Base-by-base conservation (phyloP, 495 filamentous ascomycete species). In the Penicillium flavigenum region DNA sequence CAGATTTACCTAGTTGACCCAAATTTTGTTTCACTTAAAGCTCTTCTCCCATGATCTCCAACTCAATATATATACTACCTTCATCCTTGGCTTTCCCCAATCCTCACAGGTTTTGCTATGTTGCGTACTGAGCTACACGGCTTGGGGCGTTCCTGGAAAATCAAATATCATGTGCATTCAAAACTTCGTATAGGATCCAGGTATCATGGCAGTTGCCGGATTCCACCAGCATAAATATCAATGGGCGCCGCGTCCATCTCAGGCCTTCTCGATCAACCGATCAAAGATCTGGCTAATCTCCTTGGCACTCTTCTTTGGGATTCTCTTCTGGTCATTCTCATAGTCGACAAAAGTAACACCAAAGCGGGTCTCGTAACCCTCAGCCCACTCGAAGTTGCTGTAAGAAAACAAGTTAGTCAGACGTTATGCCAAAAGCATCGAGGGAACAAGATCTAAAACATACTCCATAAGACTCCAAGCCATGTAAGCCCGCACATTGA, bases 291-390 rank as follows among this genome's bases (percentile, higher is more conserved):
- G 70, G 51, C 83, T 76, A 62, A 91, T 76, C 60, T 76, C 79
- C 72, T 76, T 83, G 8, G 87, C 88, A 70, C 87, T 90, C 76
- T 90, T 87, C 83, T 92, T 92, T 29, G 88, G 87, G 51, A 86
- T 80, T 39, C 89, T 74, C 78, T 88, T 87, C 78, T 91, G 87
- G 31, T 82, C 83, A 52, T 88, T 83, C 60, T 80, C 76, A 62
- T 92, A 90, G 73, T 90, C 88, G 39, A 91, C 87, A 68, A 78
- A 90, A 6, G 87, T 90, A 45, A 91, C 86, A 39, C 88, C 88
- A 63, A 92, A 92, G 22, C 88, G 79, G n/a, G 88, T 89, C 72
- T 89, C 86, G 69, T 90, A 91, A n/a, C 88, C 88, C 63, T 92
- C 88, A 47, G 88, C 87, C 80, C 79, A 82, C 50, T 82, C 79